Percentiles rank a stretch among this genome's conserved stretches.
These are phyloP conservation scores for Inga oerstediana DNA, from an alignment of 306 rosid genomes.

Conservation along the genomic window DNA sequence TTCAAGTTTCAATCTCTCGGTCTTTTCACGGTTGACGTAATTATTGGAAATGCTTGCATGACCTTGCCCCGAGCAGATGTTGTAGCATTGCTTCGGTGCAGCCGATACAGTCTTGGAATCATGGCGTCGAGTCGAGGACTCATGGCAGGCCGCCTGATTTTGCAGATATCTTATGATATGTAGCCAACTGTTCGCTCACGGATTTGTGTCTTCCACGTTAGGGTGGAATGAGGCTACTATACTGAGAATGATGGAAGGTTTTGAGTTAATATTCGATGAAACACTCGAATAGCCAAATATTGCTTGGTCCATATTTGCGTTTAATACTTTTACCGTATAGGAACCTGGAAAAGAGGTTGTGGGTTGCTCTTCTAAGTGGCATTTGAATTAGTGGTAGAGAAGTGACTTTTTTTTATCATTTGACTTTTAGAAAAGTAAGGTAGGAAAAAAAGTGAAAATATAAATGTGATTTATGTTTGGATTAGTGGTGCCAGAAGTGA, in stretches of 20 bases:
- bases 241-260: background rate
- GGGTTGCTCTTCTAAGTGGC: constrained; percentile 52
- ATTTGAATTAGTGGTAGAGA: too few relatives aligned
- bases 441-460: too few relatives aligned
- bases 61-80: constrained; percentile 53
- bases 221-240: background rate
- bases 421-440: too few relatives aligned
- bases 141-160: constrained; percentile 71
- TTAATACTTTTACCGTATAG: constrained; percentile 36
- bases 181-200: constrained; percentile 12
- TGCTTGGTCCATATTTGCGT: constrained; percentile 3
- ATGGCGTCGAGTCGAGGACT: constrained; percentile 96
- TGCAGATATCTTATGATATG: constrained; percentile 49
- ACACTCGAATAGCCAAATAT: constrained; percentile 11
- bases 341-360: constrained; percentile 74
- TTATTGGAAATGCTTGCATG: background rate
- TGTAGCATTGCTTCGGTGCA: constrained; percentile 86
- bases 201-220: background rate
- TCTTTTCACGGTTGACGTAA: background rate
- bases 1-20: constrained; percentile 27
- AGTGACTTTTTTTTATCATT: background rate
- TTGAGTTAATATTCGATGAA: constrained; percentile 17
- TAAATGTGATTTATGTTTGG: too few relatives aligned
- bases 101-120: constrained; percentile 91
- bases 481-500: too few relatives aligned